These are phyloP conservation scores for Boletus eberwhitei DNA, from an alignment of 768 basidiomycete genomes.

Conservation along the genomic window DNA sequence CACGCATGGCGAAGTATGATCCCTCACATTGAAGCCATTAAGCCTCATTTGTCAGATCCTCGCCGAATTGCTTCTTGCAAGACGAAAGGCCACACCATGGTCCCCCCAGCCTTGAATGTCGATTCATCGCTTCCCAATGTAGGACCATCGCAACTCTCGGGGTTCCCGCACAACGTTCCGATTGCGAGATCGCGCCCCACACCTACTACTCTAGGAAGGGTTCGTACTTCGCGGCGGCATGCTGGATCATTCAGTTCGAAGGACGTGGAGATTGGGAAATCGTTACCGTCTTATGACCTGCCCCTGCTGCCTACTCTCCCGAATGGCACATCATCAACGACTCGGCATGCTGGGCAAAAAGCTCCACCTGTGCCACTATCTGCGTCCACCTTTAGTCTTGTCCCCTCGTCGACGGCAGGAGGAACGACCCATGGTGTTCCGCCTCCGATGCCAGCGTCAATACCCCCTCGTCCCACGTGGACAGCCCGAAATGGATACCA, in stretches of 20 bases:
- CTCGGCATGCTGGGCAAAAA: constrained; percentile 51
- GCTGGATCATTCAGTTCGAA: constrained; percentile 95
- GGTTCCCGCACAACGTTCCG: constrained; percentile 22
- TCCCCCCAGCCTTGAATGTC: constrained; percentile 20
- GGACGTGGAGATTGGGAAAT: constrained; percentile 86
- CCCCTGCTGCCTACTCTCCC: constrained; percentile 28
- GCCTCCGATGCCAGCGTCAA: constrained; percentile 9
- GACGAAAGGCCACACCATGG: constrained; percentile 23
- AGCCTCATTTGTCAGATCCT: constrained; percentile 53
- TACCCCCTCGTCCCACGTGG: constrained; percentile 11
- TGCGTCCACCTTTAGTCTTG: constrained; percentile 20
- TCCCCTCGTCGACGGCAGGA: constrained; percentile 6
- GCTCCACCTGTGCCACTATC: constrained; percentile 39
- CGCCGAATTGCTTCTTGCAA: constrained; percentile 36
- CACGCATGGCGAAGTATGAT: constrained; percentile 78
- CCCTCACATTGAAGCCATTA: constrained; percentile 67
- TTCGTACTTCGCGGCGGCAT: constrained; percentile 68
- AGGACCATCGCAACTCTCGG: constrained; percentile 22
- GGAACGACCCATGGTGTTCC: constrained; percentile 4
- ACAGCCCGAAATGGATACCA: constrained; percentile 25
- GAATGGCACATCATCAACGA: constrained; percentile 26
- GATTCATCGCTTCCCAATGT: constrained; percentile 31
- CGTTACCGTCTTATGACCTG: constrained; percentile 62
- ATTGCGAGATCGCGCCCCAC: constrained; percentile 30
- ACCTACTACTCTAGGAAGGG: constrained; percentile 35